Percentiles rank a stretch among this genome's conserved stretches.
Evolutionary conservation across 192 early-diverging fungal genomes (phyloP).

Genomic region (Backusella tarrabulga): DNA sequence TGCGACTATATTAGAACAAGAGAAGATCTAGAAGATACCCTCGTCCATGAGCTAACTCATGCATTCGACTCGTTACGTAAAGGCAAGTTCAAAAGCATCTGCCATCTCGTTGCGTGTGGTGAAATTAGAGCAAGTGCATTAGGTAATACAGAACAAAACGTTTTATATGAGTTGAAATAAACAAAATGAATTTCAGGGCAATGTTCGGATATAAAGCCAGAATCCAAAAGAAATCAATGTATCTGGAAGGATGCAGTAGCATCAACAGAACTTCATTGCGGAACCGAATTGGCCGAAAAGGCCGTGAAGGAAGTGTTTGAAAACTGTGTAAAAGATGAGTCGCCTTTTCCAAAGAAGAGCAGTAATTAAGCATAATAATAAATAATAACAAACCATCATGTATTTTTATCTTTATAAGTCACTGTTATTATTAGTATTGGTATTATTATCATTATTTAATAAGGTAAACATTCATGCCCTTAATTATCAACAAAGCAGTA

Average conservation of each 20-base stretch:
- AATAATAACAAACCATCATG: neutral
- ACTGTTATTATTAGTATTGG: no score
- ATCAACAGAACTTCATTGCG: conserved; percentile 29
- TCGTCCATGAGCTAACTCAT: conserved; percentile 38
- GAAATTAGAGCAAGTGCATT: conserved; percentile 34
- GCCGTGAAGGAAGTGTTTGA: conserved; percentile 34
- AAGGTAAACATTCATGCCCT: neutral
- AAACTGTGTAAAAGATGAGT: conserved; percentile 27
- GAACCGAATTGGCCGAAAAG: conserved; percentile 11
- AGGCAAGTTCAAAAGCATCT: conserved; percentile 29
- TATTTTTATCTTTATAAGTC: neutral
- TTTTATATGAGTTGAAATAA: neutral
- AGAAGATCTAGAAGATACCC: conserved; percentile 30
- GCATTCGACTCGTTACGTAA: conserved; percentile 35
- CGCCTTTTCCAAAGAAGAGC: conserved; percentile 27
- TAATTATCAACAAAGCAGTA: conserved; percentile 1
- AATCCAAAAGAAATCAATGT: conserved; percentile 17
- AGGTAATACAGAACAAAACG: conserved; percentile 8
- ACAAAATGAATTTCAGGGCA: conserved; percentile 19
- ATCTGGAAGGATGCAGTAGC: conserved; percentile 31
- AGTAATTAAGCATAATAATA: neutral
- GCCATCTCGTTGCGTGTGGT: conserved; percentile 36
- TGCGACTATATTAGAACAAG: conserved; percentile 33
- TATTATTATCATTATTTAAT: no score
- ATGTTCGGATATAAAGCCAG: conserved; percentile 25